Evolutionary conservation across 139 green algal species (phyloP).

Genomic region (Picochlorum sp.): DNA sequence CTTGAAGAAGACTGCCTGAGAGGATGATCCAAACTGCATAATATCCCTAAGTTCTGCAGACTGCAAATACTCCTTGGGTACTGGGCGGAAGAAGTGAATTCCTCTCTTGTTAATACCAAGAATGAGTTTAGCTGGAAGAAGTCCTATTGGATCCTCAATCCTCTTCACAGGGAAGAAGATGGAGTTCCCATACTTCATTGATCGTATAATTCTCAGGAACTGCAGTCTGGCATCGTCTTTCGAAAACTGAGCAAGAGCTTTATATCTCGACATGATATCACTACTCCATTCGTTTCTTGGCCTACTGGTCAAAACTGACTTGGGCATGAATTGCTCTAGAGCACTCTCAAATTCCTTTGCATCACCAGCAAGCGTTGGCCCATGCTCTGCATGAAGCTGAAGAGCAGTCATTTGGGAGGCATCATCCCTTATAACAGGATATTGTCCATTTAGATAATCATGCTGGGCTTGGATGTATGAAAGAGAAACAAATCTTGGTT

Average conservation of each 20-base stretch:
- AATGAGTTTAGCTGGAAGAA: conserved; percentile 86
- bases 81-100: conserved; percentile 80
- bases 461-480: conserved; percentile 86
- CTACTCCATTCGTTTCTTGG: conserved; percentile 65
- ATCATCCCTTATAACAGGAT: conserved; percentile 91
- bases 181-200: conserved; percentile 82
- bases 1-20: conserved; percentile 95
- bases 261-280: conserved; percentile 71
- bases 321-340: conserved; percentile 58
- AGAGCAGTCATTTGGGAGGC: conserved; percentile 87
- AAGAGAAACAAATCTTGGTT: conserved; percentile 89
- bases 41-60: conserved; percentile 92
- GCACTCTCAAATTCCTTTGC: conserved; percentile 39
- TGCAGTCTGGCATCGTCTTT: conserved; percentile 84
- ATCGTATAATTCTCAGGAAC: conserved; percentile 88
- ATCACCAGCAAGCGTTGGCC: conserved; percentile 44
- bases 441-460: conserved; percentile 84
- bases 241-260: conserved; percentile 61
- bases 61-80: conserved; percentile 97
- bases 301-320: conserved; percentile 55
- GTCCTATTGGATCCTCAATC: conserved; percentile 91
- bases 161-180: conserved; percentile 73
- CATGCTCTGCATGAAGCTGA: conserved; percentile 70
- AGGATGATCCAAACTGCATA: conserved; percentile 88
- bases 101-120: conserved; percentile 96